These are phyloP conservation scores for Trifolium pratense DNA, from an alignment of 306 rosid genomes.

Conservation along the genomic window DNA sequence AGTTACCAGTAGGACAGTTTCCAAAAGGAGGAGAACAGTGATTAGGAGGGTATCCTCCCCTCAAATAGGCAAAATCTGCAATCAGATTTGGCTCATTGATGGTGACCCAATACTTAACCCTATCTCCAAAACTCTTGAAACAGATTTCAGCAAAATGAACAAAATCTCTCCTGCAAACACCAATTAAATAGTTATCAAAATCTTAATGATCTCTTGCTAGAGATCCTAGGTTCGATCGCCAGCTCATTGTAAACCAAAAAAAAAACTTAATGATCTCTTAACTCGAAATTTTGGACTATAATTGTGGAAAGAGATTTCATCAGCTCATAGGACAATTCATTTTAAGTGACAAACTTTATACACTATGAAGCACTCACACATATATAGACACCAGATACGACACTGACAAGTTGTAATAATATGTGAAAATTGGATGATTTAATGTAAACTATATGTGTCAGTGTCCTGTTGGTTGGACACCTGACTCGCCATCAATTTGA, in stretches of 20 bases:
- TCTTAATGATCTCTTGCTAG: too few relatives aligned
- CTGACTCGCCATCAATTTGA: background rate
- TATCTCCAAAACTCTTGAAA: constrained; percentile 56
- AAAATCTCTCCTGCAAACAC: constrained; percentile 59
- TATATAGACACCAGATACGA: background rate
- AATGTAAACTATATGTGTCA: background rate
- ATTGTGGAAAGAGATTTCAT: background rate
- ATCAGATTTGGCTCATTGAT: constrained; percentile 59
- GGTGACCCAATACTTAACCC: constrained; percentile 61
- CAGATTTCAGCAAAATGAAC: constrained; percentile 57
- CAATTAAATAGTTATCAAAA: background rate
- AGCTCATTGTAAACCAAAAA: too few relatives aligned
- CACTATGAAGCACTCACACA: background rate
- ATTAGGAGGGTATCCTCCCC: constrained; percentile 54
- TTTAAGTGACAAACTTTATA: background rate
- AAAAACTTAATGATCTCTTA: too few relatives aligned
- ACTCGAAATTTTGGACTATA: background rate
- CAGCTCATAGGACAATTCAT: background rate
- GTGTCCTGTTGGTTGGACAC: background rate
- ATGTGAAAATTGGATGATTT: background rate
- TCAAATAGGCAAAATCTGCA: constrained; percentile 38
- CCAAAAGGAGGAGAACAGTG: constrained; percentile 75
- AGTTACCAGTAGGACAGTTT: constrained; percentile 62
- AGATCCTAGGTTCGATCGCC: too few relatives aligned
- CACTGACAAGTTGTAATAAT: background rate